phyloP scores from a whole-genome alignment of 768 basidiomycete species.

The Hebeloma cylindrosporum region DNA sequence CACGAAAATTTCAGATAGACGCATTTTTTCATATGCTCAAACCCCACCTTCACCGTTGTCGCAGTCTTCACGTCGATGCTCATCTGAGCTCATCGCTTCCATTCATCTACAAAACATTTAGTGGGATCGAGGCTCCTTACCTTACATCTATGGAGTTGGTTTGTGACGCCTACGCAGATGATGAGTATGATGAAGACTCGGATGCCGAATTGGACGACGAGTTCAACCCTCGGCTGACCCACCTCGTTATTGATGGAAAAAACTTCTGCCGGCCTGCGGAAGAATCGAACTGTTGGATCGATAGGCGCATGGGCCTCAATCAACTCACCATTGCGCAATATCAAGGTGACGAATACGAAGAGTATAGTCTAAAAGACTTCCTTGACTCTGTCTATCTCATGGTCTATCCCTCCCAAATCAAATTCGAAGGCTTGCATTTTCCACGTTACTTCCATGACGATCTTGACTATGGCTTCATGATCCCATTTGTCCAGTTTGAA shows the following conservation, averaged over 20 bases:
- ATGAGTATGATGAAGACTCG: neutral
- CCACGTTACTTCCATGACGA: too few relatives aligned
- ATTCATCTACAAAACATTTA: neutral
- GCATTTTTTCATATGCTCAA: neutral
- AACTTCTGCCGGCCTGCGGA: neutral
- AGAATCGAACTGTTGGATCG: neutral
- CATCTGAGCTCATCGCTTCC: neutral
- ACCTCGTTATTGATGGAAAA: neutral
- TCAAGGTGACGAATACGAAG: too few relatives aligned
- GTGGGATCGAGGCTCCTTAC: neutral
- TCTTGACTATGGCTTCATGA: too few relatives aligned
- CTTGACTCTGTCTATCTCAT: too few relatives aligned
- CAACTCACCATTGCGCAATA: neutral
- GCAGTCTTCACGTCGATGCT: neutral
- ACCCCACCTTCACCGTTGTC: conserved; percentile 1
- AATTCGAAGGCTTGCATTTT: too few relatives aligned
- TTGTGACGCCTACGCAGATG: neutral
- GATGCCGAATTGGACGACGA: neutral
- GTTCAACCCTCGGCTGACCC: neutral
- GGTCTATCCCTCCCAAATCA: too few relatives aligned
- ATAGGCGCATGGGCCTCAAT: neutral
- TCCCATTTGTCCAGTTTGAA: too few relatives aligned
- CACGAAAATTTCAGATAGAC: neutral
- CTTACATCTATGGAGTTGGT: neutral
- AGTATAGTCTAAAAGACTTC: too few relatives aligned